These are phyloP conservation scores for Alternaria ethzedia DNA, from an alignment of 2,329 filamentous ascomycete genomes.

Conservation along the genomic window DNA sequence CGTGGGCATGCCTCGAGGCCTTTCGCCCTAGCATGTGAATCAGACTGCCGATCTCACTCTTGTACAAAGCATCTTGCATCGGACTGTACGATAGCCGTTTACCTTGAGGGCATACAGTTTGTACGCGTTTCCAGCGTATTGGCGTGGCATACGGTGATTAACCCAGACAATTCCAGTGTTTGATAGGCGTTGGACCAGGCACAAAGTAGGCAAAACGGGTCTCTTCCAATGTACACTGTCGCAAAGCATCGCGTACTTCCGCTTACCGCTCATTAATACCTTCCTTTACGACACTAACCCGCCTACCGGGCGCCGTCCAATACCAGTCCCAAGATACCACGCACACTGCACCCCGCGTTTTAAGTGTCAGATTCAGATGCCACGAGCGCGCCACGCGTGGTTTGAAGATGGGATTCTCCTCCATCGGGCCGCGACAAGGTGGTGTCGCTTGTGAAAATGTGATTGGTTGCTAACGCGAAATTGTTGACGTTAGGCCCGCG, in stretches of 20 bases:
- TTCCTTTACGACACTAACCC: slow-evolving; percentile 5
- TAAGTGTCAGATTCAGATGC: slow-evolving; percentile 8
- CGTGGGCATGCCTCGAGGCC: slow-evolving; percentile 1
- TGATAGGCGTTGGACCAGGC: not conserved
- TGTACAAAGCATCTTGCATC: not conserved
- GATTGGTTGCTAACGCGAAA: slow-evolving; percentile 25
- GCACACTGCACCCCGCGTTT: not conserved
- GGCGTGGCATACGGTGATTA: not conserved
- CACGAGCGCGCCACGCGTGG: slow-evolving; percentile 30
- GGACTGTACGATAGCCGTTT: not conserved
- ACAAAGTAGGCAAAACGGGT: not conserved
- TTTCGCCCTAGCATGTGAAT: not conserved
- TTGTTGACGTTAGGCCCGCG: slow-evolving; percentile 17
- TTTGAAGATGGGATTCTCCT: slow-evolving; percentile 15
- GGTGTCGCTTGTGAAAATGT: slow-evolving; percentile 18
- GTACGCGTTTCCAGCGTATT: not conserved
- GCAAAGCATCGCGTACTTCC: slow-evolving; percentile 1
- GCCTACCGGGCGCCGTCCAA: slow-evolving; percentile 5
- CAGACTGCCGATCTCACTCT: not conserved
- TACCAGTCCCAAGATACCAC: slow-evolving; percentile 5
- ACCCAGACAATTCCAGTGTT: no score
- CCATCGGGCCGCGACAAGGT: slow-evolving; percentile 16
- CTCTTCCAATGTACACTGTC: not conserved
- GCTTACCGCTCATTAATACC: slow-evolving; percentile 4
- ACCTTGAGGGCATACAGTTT: not conserved